A percentile compares a stretch with the other conserved stretches of the same genome.
Conservation (phyloP, 1,284 basidiomycete species). For the Ustilago trichophora region DNA sequence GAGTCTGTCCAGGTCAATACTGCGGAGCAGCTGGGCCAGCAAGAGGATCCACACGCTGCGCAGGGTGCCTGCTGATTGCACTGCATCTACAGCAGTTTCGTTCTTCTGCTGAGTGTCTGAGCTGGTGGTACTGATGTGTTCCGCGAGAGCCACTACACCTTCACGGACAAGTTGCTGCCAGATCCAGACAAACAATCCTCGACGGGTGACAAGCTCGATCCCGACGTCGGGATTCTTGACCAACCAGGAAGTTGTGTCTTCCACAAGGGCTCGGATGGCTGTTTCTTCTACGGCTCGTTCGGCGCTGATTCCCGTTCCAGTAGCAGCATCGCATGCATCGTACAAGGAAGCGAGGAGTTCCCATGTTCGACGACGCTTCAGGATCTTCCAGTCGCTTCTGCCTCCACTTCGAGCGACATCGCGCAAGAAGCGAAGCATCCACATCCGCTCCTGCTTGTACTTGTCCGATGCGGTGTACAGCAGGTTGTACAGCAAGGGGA, state of each 20-base stretch:
- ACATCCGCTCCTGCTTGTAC: conserved; percentile 79
- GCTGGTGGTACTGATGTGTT: neutral
- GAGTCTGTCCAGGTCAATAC: conserved; percentile 33
- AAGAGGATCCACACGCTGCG: conserved; percentile 25
- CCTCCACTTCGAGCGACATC: conserved; percentile 77
- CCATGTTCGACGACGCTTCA: conserved; percentile 85
- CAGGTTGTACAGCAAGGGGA: conserved; percentile 85
- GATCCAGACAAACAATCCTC: conserved; percentile 50
- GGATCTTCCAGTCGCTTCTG: conserved; percentile 79
- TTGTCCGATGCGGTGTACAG: conserved; percentile 79
- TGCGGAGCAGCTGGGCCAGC: conserved; percentile 8
- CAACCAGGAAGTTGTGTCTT: conserved; percentile 37
- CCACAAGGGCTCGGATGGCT: conserved; percentile 31
- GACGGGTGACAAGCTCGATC: conserved; percentile 40
- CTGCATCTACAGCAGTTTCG: neutral
- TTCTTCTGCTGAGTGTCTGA: neutral
- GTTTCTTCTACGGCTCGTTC: conserved; percentile 30
- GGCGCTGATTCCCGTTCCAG: neutral
- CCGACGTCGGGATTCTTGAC: conserved; percentile 34
- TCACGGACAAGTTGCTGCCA: conserved; percentile 42
- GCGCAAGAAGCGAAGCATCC: conserved; percentile 84
- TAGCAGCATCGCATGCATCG: conserved; percentile 72
- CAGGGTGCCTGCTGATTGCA: neutral
- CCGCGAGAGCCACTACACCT: conserved; percentile 23
- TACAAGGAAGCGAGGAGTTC: conserved; percentile 82